These are phyloP conservation scores for Poa pratensis DNA, from an alignment of 176 grass and related monocot genomes.

Conservation along the genomic window DNA sequence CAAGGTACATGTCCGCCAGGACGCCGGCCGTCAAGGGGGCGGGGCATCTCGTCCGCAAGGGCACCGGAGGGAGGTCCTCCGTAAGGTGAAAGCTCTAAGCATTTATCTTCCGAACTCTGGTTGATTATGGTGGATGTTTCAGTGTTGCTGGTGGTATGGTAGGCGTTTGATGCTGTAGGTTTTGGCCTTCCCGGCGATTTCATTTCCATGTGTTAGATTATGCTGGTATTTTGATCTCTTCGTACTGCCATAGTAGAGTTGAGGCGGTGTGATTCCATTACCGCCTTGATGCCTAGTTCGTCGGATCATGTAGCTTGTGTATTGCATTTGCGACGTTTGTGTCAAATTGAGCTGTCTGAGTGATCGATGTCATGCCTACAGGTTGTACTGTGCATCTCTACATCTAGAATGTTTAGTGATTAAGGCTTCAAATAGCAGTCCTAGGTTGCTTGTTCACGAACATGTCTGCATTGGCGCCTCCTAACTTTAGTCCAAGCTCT, in stretches of 20 bases:
- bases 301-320: neutral
- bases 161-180: neutral
- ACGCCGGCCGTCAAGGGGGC: constrained; percentile 68
- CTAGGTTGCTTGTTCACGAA: neutral
- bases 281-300: constrained; percentile 4
- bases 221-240: neutral
- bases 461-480: neutral
- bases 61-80: constrained; percentile 86
- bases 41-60: constrained; percentile 84
- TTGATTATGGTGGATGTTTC: neutral
- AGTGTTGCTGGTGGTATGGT: neutral
- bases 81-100: constrained; percentile 59
- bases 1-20: constrained; percentile 54
- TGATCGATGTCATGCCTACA: neutral
- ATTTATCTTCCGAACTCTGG: neutral
- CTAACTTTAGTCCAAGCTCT: neutral
- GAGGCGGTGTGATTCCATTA: neutral
- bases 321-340: neutral
- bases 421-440: neutral
- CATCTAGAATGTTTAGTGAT: neutral
- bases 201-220: neutral
- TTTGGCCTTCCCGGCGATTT: neutral
- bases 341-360: neutral
- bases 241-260: neutral
- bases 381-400: neutral